These are phyloP conservation scores for Knoxdaviesia proteae DNA, from an alignment of 2,329 filamentous ascomycete genomes.

Conservation along the genomic window DNA sequence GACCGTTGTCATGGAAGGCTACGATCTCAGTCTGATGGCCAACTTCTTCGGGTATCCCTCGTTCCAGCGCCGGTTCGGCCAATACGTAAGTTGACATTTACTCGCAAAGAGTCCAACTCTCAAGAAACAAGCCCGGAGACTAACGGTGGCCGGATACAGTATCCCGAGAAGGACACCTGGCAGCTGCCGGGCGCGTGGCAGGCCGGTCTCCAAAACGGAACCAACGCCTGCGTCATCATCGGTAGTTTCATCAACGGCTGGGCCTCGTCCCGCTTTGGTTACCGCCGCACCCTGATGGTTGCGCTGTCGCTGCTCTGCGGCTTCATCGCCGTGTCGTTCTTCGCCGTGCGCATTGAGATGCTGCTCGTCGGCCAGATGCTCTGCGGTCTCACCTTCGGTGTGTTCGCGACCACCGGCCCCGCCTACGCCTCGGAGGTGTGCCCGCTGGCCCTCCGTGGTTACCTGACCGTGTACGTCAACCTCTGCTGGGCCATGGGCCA, in stretches of 20 bases:
- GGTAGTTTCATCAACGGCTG: slow-evolving; percentile 8
- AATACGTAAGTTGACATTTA: slow-evolving; percentile 1
- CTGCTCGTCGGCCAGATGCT: slow-evolving; percentile 24
- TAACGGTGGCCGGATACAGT: slow-evolving; percentile 2
- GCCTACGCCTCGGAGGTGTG: slow-evolving; percentile 22
- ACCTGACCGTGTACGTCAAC: slow-evolving; percentile 22
- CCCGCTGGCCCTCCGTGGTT: slow-evolving; percentile 19
- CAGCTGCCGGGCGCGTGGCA: slow-evolving; percentile 8
- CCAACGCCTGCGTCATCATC: slow-evolving; percentile 6
- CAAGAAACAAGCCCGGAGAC: background rate
- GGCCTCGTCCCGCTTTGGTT: slow-evolving; percentile 7
- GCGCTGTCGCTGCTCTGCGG: slow-evolving; percentile 10
- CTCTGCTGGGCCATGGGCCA: slow-evolving; percentile 22
- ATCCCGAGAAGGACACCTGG: slow-evolving; percentile 6
- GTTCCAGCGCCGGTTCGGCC: slow-evolving; percentile 7
- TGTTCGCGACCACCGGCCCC: slow-evolving; percentile 22
- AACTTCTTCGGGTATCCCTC: slow-evolving; percentile 9
- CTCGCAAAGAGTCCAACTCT: background rate
- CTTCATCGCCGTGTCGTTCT: slow-evolving; percentile 14
- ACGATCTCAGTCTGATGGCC: slow-evolving; percentile 8
- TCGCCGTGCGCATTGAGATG: slow-evolving; percentile 13
- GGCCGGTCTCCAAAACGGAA: slow-evolving; percentile 5
- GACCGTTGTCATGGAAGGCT: slow-evolving; percentile 19
- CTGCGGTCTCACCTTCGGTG: slow-evolving; percentile 23
- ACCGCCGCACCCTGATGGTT: slow-evolving; percentile 27